Evolutionary conservation across 1,139 yeast species (phyloP).

Genomic region (Protomyces pachydermus): DNA sequence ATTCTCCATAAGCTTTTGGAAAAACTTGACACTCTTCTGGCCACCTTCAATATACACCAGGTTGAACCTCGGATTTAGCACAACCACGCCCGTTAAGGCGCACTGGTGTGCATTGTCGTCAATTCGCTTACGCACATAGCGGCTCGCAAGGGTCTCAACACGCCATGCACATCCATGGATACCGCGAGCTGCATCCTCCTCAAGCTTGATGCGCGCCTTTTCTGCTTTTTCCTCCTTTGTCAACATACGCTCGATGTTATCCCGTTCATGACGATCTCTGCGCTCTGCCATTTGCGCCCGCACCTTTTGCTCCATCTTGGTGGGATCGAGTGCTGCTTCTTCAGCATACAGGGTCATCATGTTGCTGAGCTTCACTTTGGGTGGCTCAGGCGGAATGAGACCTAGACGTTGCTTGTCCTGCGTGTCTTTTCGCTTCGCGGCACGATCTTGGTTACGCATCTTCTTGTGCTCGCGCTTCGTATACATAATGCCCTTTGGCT

Average conservation of each 20-base stretch:
- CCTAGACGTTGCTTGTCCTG: constrained; percentile 80
- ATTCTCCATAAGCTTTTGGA: constrained; percentile 54
- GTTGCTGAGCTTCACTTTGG: constrained; percentile 77
- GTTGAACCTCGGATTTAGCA: constrained; percentile 47
- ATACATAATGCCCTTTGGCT: constrained; percentile 45
- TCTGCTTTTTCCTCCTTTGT: constrained; percentile 54
- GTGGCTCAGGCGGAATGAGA: constrained; percentile 79
- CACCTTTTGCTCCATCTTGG: constrained; percentile 72
- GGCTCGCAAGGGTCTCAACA: constrained; percentile 52
- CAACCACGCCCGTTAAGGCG: constrained; percentile 57
- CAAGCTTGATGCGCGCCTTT: constrained; percentile 47
- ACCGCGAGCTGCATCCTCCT: constrained; percentile 52
- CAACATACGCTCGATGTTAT: constrained; percentile 59
- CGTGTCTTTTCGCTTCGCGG: constrained; percentile 57
- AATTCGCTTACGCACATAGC: constrained; percentile 65
- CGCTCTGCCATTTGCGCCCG: constrained; percentile 64
- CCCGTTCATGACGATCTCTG: constrained; percentile 52
- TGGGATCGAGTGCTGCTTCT: constrained; percentile 86
- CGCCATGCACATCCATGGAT: constrained; percentile 54
- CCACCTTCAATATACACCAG: constrained; percentile 73
- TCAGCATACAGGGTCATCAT: constrained; percentile 80
- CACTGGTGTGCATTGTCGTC: constrained; percentile 75
- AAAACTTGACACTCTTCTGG: constrained; percentile 54
- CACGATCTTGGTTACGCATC: constrained; percentile 65
- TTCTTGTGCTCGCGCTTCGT: constrained; percentile 76